A percentile compares a stretch with the other conserved stretches of the same genome.
Conservation (phyloP, 1,284 basidiomycete genomes). For the Ceratobasidium theobromae region DNA sequence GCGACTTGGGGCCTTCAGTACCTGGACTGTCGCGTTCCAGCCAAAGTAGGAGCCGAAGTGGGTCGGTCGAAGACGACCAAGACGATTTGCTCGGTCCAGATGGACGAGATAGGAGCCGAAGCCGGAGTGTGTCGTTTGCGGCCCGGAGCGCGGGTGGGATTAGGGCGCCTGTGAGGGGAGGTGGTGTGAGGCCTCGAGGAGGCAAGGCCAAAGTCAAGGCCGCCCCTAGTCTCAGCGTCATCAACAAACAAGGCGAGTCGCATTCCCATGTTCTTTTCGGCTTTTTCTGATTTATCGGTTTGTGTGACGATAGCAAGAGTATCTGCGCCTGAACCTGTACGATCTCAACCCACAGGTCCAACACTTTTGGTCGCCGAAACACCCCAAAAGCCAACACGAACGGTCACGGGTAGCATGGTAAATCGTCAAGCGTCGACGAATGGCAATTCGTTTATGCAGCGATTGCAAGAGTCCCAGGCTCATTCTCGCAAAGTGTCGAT, state of each 20-base stretch:
- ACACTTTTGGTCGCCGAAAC: conserved; percentile 10
- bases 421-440: background rate
- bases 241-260: no score
- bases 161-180: background rate
- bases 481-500: background rate
- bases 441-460: background rate
- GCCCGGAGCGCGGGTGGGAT: conserved; percentile 20
- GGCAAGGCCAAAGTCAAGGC: conserved; percentile 6
- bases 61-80: conserved; percentile 19
- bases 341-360: background rate
- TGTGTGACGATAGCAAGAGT: no score
- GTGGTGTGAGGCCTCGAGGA: background rate
- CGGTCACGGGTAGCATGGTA: no score
- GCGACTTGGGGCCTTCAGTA: no score
- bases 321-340: background rate
- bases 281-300: no score
- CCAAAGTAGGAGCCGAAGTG: conserved; percentile 11
- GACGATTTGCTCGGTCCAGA: background rate
- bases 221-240: no score
- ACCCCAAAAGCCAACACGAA: conserved; percentile 7
- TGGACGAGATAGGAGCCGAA: background rate
- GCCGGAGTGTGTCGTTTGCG: conserved; percentile 24
- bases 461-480: background rate
- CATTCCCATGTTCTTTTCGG: no score
- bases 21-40: no score